A percentile compares a stretch with the other conserved stretches of the same genome.
phyloP scores from a whole-genome alignment of 1,139 yeast genomes.

The Geotrichum fermentans region DNA sequence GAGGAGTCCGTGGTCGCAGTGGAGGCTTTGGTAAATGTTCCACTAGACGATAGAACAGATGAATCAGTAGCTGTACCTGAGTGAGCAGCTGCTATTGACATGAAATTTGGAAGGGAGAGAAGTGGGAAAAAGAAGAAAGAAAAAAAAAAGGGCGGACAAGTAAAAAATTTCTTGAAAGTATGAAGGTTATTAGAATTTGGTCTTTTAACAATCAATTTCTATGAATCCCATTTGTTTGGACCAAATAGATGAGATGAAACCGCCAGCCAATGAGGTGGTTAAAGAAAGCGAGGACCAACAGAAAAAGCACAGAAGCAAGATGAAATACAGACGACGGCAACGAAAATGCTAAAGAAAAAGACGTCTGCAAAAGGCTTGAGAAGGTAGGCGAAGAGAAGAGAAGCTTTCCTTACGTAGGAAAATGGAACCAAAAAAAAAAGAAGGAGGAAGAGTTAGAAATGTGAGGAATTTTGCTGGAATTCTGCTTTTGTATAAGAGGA shows the following conservation, averaged over 20 bases:
- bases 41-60: not conserved
- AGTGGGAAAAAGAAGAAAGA: conserved; percentile 3
- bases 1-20: not conserved
- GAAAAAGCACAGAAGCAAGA: too few relatives aligned
- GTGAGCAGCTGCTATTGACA: not conserved
- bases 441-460: not conserved
- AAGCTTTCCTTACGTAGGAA: too few relatives aligned
- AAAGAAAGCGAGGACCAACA: too few relatives aligned
- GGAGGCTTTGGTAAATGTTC: not conserved
- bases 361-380: too few relatives aligned
- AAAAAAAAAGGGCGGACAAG: not conserved
- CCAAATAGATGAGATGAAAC: too few relatives aligned
- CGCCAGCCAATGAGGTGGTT: too few relatives aligned
- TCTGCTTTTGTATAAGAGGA: not conserved
- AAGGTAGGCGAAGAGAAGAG: too few relatives aligned
- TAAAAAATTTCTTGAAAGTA: conserved; percentile 1
- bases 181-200: conserved; percentile 2
- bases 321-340: too few relatives aligned
- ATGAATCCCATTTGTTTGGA: too few relatives aligned
- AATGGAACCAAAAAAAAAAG: conserved; percentile 4
- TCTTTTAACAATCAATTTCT: too few relatives aligned
- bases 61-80: conserved; percentile 7
- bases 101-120: not conserved
- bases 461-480: not conserved
- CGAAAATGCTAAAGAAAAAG: too few relatives aligned